These are phyloP conservation scores for Clavispora fructus DNA, from an alignment of 805 yeast genomes.

Conservation along the genomic window DNA sequence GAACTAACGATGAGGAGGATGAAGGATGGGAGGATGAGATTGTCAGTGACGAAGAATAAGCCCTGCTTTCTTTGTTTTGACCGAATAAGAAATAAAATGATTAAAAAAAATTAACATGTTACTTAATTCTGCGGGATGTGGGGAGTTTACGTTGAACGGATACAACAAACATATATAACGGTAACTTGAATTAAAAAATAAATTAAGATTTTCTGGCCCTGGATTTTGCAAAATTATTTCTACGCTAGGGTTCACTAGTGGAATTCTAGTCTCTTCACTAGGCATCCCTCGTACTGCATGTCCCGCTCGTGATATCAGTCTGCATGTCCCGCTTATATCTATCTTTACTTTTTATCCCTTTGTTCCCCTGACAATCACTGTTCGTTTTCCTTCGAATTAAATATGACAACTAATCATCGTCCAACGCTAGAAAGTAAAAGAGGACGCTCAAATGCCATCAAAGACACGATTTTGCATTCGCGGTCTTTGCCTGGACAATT, in stretches of 20 bases:
- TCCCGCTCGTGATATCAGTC: neutral
- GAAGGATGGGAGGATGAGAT: conserved; percentile 51
- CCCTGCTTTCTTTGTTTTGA: neutral
- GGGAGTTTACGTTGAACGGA: no score
- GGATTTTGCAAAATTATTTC: no score
- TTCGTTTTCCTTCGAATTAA: neutral
- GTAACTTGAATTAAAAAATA: no score
- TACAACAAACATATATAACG: no score
- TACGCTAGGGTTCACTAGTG: no score
- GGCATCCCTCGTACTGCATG: neutral
- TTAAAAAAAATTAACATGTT: no score
- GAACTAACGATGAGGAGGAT: conserved; percentile 22
- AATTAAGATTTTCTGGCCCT: no score
- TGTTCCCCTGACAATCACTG: no score
- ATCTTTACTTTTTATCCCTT: no score
- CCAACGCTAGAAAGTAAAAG: conserved; percentile 39
- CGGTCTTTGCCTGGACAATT: conserved; percentile 29
- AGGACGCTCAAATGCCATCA: conserved; percentile 28
- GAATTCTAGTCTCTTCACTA: neutral
- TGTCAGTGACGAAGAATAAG: conserved; percentile 27
- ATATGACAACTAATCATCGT: conserved; percentile 40
- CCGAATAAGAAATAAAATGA: neutral
- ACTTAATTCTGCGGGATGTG: no score
- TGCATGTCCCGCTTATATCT: neutral
- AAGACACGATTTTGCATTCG: conserved; percentile 32